Base-by-base conservation (phyloP, 352 stramenopile species). In the Phytopythium mirpurense region DNA sequence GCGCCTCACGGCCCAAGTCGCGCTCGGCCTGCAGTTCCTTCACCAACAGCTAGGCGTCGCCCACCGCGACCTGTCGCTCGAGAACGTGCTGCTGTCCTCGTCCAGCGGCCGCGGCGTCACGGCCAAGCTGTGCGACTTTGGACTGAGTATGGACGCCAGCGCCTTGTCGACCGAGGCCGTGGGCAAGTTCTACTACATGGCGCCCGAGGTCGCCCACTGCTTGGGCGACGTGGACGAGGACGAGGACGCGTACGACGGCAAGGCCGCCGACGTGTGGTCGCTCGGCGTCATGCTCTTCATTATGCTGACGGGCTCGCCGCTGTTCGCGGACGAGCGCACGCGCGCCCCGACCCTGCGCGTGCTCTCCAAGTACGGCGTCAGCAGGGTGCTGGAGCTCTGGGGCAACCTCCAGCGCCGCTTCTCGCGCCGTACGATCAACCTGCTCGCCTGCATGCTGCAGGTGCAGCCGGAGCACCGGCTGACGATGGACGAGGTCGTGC, bases 111-210 rank as follows among this genome's bases (percentile, higher is more conserved):
- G 80, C 7, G 49, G 56, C 46, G 51, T 62, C 5, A 40, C 38
- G 6, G 65, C 64, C 55, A 83, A 80, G 57, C 58, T 85, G 45
- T 83, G 72, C 46, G 78, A 86, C 59, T 88, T 88, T 66, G 78
- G 74, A 0, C 61, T 88, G 11, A 84, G 74, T 48, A 68, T 69
- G 12, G 62, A 70, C 26, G 70, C 75, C 11, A 56, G 62, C 11
- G 44, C 63, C 27, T 52, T 65, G 10, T 75, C 68, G 15, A 56
- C 37, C 2, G 75, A 83, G 18, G 38, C 61, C 14, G 79, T 87
- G 7, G 79, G 79, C 29, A 90, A 90, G 32, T 69, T 80, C 27
- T 80, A 86, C 61, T 89, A 88, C 66, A 91, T 85, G 71, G 80
- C 80, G 8, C 80, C 78, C 0, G 80, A 91, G 61, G 71, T 87